Percentiles rank a stretch among this genome's conserved stretches.
Conservation (phyloP, 2,329 filamentous ascomycete genomes). For the Acephala macrosclerotiorum region DNA sequence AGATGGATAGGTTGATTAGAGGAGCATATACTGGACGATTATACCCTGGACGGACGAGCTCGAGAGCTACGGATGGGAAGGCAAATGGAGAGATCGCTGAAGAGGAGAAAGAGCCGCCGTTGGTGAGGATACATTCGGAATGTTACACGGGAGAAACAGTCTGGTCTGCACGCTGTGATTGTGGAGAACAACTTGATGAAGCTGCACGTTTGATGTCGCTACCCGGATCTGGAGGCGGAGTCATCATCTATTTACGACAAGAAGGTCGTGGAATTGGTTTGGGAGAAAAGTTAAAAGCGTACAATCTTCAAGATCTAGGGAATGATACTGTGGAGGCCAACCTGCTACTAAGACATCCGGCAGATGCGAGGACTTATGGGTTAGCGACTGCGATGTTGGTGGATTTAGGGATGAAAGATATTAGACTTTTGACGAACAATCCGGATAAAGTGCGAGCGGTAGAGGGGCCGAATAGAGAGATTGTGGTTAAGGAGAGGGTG, state of each 20-base stretch:
- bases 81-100: background rate
- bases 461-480: slow-evolving; percentile 87
- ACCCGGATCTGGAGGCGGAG: slow-evolving; percentile 74
- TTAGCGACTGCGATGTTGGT: slow-evolving; percentile 94
- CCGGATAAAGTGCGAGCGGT: slow-evolving; percentile 96
- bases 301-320: slow-evolving; percentile 95
- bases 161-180: slow-evolving; percentile 97
- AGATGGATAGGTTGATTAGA: slow-evolving; percentile 90
- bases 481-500: slow-evolving; percentile 87
- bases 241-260: slow-evolving; percentile 94
- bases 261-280: slow-evolving; percentile 96
- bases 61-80: slow-evolving; percentile 13
- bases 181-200: slow-evolving; percentile 96
- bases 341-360: slow-evolving; percentile 86
- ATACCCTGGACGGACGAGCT: slow-evolving; percentile 79
- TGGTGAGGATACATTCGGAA: slow-evolving; percentile 96
- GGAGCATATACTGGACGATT: slow-evolving; percentile 91
- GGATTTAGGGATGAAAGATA: slow-evolving; percentile 81
- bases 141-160: slow-evolving; percentile 99
- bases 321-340: slow-evolving; percentile 99
- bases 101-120: slow-evolving; percentile 52
- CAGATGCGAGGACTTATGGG: slow-evolving; percentile 93
- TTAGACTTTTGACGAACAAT: slow-evolving; percentile 92
- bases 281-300: slow-evolving; percentile 95
- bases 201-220: slow-evolving; percentile 92